Evolutionary conservation across 345 rosid species (phyloP), one percentile per base, ranked within the genome.

Genomic region (Lagerstroemia speciosa): DNA sequence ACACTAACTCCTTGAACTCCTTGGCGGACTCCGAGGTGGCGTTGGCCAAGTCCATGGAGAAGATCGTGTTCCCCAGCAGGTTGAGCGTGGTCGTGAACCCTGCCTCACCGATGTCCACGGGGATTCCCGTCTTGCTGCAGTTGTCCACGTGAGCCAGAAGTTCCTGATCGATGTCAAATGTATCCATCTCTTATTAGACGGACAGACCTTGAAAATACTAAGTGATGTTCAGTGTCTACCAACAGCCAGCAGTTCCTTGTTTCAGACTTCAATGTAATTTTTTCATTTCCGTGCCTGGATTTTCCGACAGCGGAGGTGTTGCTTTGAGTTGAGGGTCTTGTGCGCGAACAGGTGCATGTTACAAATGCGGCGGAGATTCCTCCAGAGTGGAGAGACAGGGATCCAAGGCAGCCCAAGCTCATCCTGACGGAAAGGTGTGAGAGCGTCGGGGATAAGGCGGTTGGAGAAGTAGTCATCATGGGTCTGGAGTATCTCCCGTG

Each of bases 401-500:
- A 83, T 19, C 80, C 83, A 82, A 2, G 76, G 52, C 69, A 83
- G 15, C 11, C 74, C 68, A 26, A 31, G n/a, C 50, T 80, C 73
- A 31, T 76, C 64, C 55, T 83, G 78, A 22, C 74, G 70, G 40
- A 53, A 20, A 65, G 77, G 79, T 22, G 65, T 72, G n/a, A 78
- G 55, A 2, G 82, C 68, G 22, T 70, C 81, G 0, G 48, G 66
- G 57, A 70, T 6, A n/a, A 60, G 55, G 40, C 83, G 69, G 62
- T 69, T 65, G 24, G 66, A 78, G 63, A 80, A 72, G 32, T 63
- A 40, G 27, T 53, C 73, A 34, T 80, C 84, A 24, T 80, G 81
- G 46, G 67, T 81, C 62, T 80, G 76, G 31, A 83, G 81, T 67
- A 80, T 69, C 62, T 85, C 75, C 71, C 72, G 75, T 53, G 86